These are phyloP conservation scores for Lathyrus oleraceus DNA, from an alignment of 306 rosid species.

Conservation along the genomic window DNA sequence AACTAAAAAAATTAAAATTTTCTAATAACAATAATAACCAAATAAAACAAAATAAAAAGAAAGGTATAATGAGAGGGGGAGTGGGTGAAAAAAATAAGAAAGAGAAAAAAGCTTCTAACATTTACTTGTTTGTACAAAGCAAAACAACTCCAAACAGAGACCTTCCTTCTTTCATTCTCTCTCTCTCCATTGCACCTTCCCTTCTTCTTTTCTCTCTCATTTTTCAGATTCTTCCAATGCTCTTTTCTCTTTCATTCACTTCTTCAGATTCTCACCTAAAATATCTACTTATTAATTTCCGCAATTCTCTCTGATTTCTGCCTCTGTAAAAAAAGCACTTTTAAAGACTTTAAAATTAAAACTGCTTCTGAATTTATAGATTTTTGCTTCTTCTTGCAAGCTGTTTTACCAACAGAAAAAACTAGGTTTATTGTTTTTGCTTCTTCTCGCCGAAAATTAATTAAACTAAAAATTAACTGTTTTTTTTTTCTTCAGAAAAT, in stretches of 20 bases:
- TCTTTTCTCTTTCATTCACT: conserved; percentile 70
- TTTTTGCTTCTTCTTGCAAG: conserved; percentile 38
- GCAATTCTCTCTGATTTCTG: conserved; percentile 55
- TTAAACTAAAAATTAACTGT: conserved; percentile 30
- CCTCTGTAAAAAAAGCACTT: conserved; percentile 43
- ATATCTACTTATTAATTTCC: conserved; percentile 51
- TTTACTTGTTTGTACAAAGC: conserved; percentile 76
- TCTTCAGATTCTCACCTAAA: conserved; percentile 53
- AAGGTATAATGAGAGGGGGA: background rate
- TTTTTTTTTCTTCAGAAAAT: conserved; percentile 42
- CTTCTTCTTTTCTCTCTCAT: conserved; percentile 72
- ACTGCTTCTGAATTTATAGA: conserved; percentile 61
- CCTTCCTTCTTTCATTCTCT: conserved; percentile 44
- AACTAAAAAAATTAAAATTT: conserved; percentile 28
- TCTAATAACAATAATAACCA: conserved; percentile 33
- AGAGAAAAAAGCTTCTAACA: conserved; percentile 50
- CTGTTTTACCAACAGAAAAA: too few species aligned
- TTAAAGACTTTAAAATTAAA: conserved; percentile 50
- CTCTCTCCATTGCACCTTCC: conserved; percentile 74
- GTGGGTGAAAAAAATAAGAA: conserved; percentile 24
- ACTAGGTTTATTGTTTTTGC: conserved; percentile 8
- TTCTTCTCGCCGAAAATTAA: background rate
- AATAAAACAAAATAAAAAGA: background rate
- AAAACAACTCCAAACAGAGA: conserved; percentile 64
- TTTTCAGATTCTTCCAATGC: conserved; percentile 80